Conservation (phyloP, 768 basidiomycete species). For the Trametes meyenii region DNA sequence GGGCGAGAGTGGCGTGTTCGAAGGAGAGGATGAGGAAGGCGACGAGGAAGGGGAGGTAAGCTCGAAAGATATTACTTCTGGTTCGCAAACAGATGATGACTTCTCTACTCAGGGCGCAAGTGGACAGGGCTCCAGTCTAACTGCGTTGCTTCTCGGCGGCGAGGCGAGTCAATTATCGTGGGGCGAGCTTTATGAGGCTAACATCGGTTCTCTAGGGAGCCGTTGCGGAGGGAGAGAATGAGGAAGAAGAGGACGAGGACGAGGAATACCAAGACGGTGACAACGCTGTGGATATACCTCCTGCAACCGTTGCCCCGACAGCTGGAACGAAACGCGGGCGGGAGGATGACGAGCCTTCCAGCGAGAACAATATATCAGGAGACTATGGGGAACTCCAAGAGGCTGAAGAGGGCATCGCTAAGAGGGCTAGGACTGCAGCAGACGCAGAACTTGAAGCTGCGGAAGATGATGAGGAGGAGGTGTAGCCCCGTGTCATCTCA, state of each 20-base stretch:
- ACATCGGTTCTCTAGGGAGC: not conserved
- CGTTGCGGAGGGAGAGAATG: slow-evolving; percentile 8
- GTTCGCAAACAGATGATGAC: not conserved
- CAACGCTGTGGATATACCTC: slow-evolving; percentile 24
- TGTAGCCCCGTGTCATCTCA: not conserved
- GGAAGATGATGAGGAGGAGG: slow-evolving; percentile 15
- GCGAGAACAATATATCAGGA: slow-evolving; percentile 20
- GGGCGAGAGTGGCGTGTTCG: slow-evolving; percentile 25
- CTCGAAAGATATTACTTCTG: not conserved
- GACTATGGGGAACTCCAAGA: slow-evolving; percentile 36
- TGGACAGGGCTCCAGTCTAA: slow-evolving; percentile 26
- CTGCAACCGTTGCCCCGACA: slow-evolving; percentile 18
- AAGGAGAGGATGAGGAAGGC: slow-evolving; percentile 30
- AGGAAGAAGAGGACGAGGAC: slow-evolving; percentile 26
- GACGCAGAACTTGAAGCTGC: slow-evolving; percentile 7
- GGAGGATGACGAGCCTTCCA: slow-evolving; percentile 32
- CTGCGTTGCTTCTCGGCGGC: slow-evolving; percentile 32
- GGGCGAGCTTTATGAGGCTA: not conserved
- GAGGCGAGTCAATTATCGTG: slow-evolving; percentile 4
- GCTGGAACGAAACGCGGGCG: slow-evolving; percentile 25
- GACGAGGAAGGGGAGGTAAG: slow-evolving; percentile 23
- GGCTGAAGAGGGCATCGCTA: slow-evolving; percentile 37
- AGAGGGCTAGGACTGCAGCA: slow-evolving; percentile 33
- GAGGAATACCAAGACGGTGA: slow-evolving; percentile 27
- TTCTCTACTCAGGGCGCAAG: slow-evolving; percentile 12